Percentiles rank a stretch among this genome's conserved stretches.
These are phyloP conservation scores for Amylocarpus encephaloides DNA, from an alignment of 2,329 filamentous ascomycete genomes.

Conservation along the genomic window DNA sequence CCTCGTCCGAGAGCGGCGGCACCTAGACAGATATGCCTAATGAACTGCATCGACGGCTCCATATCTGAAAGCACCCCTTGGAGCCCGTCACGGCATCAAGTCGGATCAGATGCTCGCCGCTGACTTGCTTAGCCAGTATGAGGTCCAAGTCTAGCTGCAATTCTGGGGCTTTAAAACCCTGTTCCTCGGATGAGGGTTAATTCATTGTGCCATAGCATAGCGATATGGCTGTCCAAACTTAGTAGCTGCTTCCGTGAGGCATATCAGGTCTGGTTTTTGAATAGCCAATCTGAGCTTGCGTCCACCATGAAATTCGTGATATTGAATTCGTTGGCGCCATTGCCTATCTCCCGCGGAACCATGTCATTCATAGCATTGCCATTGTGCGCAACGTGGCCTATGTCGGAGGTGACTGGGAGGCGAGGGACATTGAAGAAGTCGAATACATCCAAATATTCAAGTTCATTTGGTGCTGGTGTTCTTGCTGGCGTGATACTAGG, in stretches of 20 bases:
- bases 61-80: too few relatives aligned
- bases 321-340: slow-evolving; percentile 55
- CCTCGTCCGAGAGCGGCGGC: too few relatives aligned
- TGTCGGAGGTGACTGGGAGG: slow-evolving; percentile 43
- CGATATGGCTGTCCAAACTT: too few relatives aligned
- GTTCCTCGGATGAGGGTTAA: too few relatives aligned
- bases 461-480: slow-evolving; percentile 70
- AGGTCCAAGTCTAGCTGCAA: too few relatives aligned
- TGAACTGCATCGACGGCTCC: too few relatives aligned
- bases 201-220: too few relatives aligned
- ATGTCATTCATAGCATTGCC: slow-evolving; percentile 24
- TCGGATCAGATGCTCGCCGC: too few relatives aligned
- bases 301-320: slow-evolving; percentile 75
- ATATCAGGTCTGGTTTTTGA: slow-evolving; percentile 41
- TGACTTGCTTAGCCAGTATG: too few relatives aligned
- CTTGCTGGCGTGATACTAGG: slow-evolving; percentile 54
- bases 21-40: too few relatives aligned
- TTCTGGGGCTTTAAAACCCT: too few relatives aligned
- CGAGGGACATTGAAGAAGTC: slow-evolving; percentile 91
- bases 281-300: slow-evolving; percentile 69
- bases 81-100: too few relatives aligned
- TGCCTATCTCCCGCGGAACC: slow-evolving; percentile 28
- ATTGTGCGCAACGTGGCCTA: slow-evolving; percentile 24
- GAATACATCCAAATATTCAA: slow-evolving; percentile 89
- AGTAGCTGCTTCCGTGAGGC: neutral